Conservation (phyloP, 192 early-diverging fungal species). For the Linnemannia elongata region DNA sequence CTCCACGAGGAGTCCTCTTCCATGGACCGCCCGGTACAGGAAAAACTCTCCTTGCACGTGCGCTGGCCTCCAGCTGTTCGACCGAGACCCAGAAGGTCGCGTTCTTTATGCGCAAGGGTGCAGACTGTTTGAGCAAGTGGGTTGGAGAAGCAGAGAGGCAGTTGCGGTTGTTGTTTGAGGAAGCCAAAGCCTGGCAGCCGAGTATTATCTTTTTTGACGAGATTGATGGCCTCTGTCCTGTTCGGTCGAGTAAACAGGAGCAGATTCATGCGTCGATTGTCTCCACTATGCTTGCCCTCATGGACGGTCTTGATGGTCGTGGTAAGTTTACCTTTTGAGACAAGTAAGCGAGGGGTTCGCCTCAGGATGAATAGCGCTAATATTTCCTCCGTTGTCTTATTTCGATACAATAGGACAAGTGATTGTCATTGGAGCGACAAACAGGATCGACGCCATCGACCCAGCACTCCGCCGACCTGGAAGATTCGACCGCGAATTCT, state of each 20-base stretch:
- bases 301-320: conserved; percentile 78
- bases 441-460: conserved; percentile 81
- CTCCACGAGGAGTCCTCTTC: conserved; percentile 78
- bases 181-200: conserved; percentile 77
- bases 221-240: conserved; percentile 82
- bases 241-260: conserved; percentile 73
- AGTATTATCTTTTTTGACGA: conserved; percentile 87
- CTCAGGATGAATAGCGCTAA: not conserved
- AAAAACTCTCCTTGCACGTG: conserved; percentile 78
- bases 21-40: conserved; percentile 80
- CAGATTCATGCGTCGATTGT: conserved; percentile 80
- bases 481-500: conserved; percentile 81
- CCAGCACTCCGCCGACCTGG: conserved; percentile 82
- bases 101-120: conserved; percentile 82
- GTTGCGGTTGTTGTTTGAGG: conserved; percentile 74
- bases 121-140: conserved; percentile 81
- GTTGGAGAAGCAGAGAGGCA: conserved; percentile 81
- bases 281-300: conserved; percentile 78
- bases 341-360: no score
- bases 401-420: conserved; percentile 68
- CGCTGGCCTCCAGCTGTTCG: conserved; percentile 59
- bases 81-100: conserved; percentile 65
- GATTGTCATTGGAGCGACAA: conserved; percentile 84
- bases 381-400: not conserved
- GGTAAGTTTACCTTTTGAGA: conserved; percentile 5